Evolutionary conservation across 2,329 filamentous ascomycete genomes (phyloP).

Genomic region (Blastomyces emzantsi): DNA sequence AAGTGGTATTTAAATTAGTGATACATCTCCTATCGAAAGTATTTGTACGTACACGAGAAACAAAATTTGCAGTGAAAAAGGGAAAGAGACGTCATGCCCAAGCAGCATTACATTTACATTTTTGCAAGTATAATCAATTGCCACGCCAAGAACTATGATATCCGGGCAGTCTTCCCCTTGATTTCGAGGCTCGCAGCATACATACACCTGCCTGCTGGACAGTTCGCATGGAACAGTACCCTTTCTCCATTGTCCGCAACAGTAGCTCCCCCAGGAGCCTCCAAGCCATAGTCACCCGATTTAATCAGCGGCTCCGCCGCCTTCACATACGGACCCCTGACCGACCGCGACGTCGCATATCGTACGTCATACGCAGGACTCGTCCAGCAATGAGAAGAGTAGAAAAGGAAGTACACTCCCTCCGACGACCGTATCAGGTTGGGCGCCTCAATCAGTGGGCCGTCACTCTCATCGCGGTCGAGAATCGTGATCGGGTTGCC

Average conservation of each 20-base stretch:
- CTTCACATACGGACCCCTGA: slow-evolving; percentile 34
- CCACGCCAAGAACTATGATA: neutral
- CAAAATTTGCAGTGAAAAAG: neutral
- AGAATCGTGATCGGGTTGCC: slow-evolving; percentile 49
- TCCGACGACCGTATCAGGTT: slow-evolving; percentile 39
- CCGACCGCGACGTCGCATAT: slow-evolving; percentile 44
- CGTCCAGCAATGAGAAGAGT: slow-evolving; percentile 52
- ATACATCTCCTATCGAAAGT: neutral
- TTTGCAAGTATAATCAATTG: neutral
- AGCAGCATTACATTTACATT: too few species aligned
- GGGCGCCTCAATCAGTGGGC: slow-evolving; percentile 56
- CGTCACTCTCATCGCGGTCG: slow-evolving; percentile 55
- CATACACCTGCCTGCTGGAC: slow-evolving; percentile 18
- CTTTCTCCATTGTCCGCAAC: slow-evolving; percentile 21
- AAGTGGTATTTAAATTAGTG: neutral
- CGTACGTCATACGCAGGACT: slow-evolving; percentile 49
- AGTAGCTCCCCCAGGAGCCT: slow-evolving; percentile 23
- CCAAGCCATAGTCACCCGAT: slow-evolving; percentile 24
- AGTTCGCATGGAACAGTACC: slow-evolving; percentile 27
- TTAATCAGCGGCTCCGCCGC: slow-evolving; percentile 27
- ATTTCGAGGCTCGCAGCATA: neutral
- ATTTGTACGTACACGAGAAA: too few species aligned
- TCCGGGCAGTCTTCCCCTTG: neutral
- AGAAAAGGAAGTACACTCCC: slow-evolving; percentile 51
- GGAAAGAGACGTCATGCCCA: neutral